Base-by-base conservation (phyloP, 345 rosid genomes). In the Corchorus capsularis region DNA sequence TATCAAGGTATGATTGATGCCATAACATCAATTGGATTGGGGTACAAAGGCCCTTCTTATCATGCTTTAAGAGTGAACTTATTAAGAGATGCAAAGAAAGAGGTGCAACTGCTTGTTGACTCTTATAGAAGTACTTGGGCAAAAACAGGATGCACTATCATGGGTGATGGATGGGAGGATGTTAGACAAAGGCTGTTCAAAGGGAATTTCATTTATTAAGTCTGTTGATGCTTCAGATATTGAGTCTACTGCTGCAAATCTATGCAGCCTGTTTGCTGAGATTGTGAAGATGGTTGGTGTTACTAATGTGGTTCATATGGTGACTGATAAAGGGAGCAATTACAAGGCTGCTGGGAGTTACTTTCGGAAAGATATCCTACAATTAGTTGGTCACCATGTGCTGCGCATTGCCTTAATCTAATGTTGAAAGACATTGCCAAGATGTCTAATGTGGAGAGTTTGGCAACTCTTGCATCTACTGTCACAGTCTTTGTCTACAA, bases 371-470 rank as follows among this genome's bases (percentile, higher is more conserved):
- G 65, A 52, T 77, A 75, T 67, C 70, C 77, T 6, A 63, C 27
- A 17, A 63, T 83, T 19, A 57, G 43, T 65, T 83, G 79, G 83
- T 72, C 77, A 35, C 77, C 83, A 39, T 83, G 77, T 74, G 79
- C 81, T 4, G 71, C 83, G 37, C 79, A 80, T 43, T 74, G 86
- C 35, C 11, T 83, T 34, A 0, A 27, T 27, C 27, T 80, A 71
- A 70, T 79, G 39, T 76, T 79, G 69, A 57, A 12, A 83, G 69
- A 56, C 76, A 79, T n/a, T 47, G 64, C 76, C 32, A 74, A 73
- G 7, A 20, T 69, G 59, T 43, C 52, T 73, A 52, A 80, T 55
- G 39, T 69, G 78, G 76, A 79, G 57, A 77, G 71, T 27, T 13
- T 17, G n/a, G 60, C 73, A 50, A 16, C 54, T 77, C 59, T 73